Conservation (phyloP, 805 yeast genomes). For the Wickerhamomyces kurtzmanii region DNA sequence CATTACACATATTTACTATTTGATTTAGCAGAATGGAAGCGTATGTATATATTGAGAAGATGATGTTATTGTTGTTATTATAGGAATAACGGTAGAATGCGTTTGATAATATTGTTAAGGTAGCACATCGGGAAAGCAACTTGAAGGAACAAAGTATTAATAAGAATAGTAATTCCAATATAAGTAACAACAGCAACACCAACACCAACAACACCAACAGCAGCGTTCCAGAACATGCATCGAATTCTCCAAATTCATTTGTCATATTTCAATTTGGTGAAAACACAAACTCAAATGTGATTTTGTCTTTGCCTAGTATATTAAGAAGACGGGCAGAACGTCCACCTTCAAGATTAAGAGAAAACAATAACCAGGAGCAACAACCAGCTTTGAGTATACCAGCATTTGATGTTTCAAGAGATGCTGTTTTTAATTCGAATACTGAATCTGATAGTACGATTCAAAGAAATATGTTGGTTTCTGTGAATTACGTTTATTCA, state of each 20-base stretch:
- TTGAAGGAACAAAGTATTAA: background rate
- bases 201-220: background rate
- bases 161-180: background rate
- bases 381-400: too few relatives aligned
- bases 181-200: background rate
- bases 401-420: background rate
- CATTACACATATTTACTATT: too few relatives aligned
- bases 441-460: conserved; percentile 1
- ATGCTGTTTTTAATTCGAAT: background rate
- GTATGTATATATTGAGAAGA: too few relatives aligned
- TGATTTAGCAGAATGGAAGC: too few relatives aligned
- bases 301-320: conserved; percentile 8
- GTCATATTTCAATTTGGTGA: conserved; percentile 14
- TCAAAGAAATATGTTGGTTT: conserved; percentile 25
- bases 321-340: too few relatives aligned
- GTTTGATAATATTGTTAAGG: too few relatives aligned
- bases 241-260: background rate
- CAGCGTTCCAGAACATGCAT: background rate
- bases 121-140: too few relatives aligned
- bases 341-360: too few relatives aligned
- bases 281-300: conserved; percentile 6
- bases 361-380: too few relatives aligned
- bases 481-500: conserved; percentile 27
- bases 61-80: too few relatives aligned
- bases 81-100: too few relatives aligned